These are phyloP conservation scores for Myxozyma neotropica DNA, from an alignment of 805 yeast species.

Conservation along the genomic window DNA sequence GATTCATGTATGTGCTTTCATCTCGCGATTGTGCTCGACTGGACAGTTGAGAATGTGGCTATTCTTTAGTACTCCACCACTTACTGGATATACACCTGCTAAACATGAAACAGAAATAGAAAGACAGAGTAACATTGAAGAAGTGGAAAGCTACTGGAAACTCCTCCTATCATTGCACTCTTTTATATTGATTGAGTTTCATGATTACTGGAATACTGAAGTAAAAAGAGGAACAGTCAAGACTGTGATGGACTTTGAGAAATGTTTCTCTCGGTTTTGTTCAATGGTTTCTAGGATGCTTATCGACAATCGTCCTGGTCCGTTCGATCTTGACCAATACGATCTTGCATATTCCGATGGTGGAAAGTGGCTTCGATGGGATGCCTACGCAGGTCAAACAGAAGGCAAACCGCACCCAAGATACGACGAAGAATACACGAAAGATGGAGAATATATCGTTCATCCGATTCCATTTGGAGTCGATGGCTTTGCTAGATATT, in stretches of 20 bases:
- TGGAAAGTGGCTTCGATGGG: constrained; percentile 3
- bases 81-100: neutral
- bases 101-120: neutral
- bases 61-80: constrained; percentile 5
- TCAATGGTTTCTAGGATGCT: neutral
- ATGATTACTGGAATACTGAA: constrained; percentile 29
- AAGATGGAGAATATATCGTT: neutral
- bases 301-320: constrained; percentile 11
- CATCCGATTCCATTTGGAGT: neutral
- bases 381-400: neutral
- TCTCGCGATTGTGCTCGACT: constrained; percentile 14
- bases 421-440: neutral
- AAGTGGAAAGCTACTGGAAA: constrained; percentile 13
- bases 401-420: neutral
- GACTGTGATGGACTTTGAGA: constrained; percentile 37
- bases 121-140: neutral
- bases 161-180: constrained; percentile 22
- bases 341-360: neutral
- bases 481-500: neutral
- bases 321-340: constrained; percentile 5
- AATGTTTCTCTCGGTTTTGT: constrained; percentile 27
- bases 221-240: constrained; percentile 14
- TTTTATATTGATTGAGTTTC: constrained; percentile 29
- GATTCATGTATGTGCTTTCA: constrained; percentile 32
- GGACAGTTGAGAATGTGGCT: constrained; percentile 30